Percentiles rank a stretch among this genome's conserved stretches.
phyloP scores from a whole-genome alignment of 2,329 filamentous ascomycete species.

The Aspergillus amoenus region DNA sequence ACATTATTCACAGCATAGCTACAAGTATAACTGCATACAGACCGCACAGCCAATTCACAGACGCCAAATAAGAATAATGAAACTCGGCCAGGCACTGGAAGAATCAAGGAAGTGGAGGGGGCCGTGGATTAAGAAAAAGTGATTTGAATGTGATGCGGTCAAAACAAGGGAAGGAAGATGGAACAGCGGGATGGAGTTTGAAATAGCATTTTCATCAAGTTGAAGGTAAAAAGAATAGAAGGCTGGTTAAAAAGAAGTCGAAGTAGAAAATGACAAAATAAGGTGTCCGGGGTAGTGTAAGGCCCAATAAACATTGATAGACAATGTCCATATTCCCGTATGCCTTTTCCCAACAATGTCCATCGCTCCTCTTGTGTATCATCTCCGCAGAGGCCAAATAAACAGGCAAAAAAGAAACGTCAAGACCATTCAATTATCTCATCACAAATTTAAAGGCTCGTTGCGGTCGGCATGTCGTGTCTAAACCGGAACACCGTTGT shows the following conservation, averaged over 20 bases:
- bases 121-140: background rate
- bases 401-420: conserved; percentile 37
- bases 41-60: conserved; percentile 7
- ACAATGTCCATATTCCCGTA: conserved; percentile 25
- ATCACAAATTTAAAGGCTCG: conserved; percentile 39
- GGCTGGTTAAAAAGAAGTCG: conserved; percentile 21
- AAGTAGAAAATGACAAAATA: conserved; percentile 18
- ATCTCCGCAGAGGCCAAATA: conserved; percentile 33
- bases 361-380: conserved; percentile 30
- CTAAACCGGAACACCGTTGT: conserved; percentile 14
- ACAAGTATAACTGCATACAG: conserved; percentile 7
- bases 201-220: conserved; percentile 21
- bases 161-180: background rate
- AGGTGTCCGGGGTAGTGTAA: conserved; percentile 17
- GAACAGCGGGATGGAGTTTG: background rate
- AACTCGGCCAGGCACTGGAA: background rate
- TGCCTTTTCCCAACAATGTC: conserved; percentile 21
- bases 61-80: conserved; percentile 5
- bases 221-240: conserved; percentile 18
- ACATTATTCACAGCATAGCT: conserved; percentile 1
- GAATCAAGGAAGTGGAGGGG: background rate
- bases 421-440: conserved; percentile 39
- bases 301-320: conserved; percentile 26
- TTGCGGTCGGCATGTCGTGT: conserved; percentile 31
- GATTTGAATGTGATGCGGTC: background rate